Conservation (phyloP, 1,284 basidiomycete species). For the Volvariella surrecta region DNA sequence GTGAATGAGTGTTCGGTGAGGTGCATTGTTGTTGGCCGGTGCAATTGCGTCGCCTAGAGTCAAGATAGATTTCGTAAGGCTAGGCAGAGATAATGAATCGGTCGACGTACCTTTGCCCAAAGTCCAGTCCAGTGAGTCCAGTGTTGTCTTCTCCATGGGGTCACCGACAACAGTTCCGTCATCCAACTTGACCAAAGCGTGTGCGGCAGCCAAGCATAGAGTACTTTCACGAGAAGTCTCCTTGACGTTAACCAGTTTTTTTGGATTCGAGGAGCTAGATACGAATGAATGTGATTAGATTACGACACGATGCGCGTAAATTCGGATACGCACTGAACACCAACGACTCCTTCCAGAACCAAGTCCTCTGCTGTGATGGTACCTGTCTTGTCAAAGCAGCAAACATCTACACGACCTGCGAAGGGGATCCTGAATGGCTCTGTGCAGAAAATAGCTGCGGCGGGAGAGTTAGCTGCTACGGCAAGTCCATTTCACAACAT, state of each 20-base stretch:
- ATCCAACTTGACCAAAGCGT: conserved; percentile 89
- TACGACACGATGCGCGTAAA: conserved; percentile 1
- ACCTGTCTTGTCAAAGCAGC: conserved; percentile 97
- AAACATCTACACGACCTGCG: conserved; percentile 90
- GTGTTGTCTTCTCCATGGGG: conserved; percentile 97
- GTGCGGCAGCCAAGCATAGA: conserved; percentile 87
- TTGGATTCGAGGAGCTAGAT: conserved; percentile 45
- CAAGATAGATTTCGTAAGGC: conserved; percentile 1
- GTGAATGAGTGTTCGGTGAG: conserved; percentile 53
- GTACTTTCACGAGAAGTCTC: conserved; percentile 75
- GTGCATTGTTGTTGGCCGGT: conserved; percentile 43
- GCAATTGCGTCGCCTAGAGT: conserved; percentile 63
- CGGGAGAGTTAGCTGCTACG: not conserved
- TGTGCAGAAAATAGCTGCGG: conserved; percentile 89
- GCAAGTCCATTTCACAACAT: not conserved
- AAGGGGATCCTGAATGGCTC: conserved; percentile 95
- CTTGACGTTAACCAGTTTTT: conserved; percentile 72
- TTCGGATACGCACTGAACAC: conserved; percentile 59
- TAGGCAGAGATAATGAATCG: not conserved
- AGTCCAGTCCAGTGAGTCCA: conserved; percentile 90
- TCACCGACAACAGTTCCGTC: conserved; percentile 94
- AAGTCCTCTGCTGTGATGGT: conserved; percentile 94
- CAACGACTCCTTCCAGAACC: conserved; percentile 89
- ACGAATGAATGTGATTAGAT: conserved; percentile 3
- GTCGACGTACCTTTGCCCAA: conserved; percentile 56